Base-by-base conservation (phyloP, 2,329 filamentous ascomycete species). In the Huntiella decipiens region DNA sequence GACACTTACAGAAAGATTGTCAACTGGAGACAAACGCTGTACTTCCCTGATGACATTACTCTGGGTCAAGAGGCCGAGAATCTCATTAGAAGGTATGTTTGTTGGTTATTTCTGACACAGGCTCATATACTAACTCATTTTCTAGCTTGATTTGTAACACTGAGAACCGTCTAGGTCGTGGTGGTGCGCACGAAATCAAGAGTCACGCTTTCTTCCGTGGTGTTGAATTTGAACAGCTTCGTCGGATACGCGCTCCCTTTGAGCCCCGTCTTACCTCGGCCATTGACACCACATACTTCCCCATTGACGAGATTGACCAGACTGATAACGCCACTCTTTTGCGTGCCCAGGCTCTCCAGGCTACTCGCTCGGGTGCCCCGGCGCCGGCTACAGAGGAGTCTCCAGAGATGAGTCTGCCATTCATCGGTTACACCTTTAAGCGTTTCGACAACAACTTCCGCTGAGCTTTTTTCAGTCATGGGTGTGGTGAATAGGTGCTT, bases 1-100 rank as follows among this genome's bases (percentile, higher is more conserved):
- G 91, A 96, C 61, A 96, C 91, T 1, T 98, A 98, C 66, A 81
- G 88, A 54, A 98, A 98, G 73, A 98, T 96, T 61, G 86, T 98
- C 56, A 93, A 95, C 66, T 98, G 91, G 91, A 79, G 84, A 48
- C 82, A 92, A 58, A 86, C 88, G 49, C 67, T 98, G 38, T 94
- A 94, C 63, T 96, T 98, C 69, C 91, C 91, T 0, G 87, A 94
- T 51, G 88, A 98, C 61, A 82, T 95, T 56, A 82, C 83, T 50
- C 70, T 96, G 31, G 85, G 85, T 35, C 73, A 73, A 2, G 86
- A 95, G 58, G 87, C 91, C 0, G 88, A 96, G 64, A 82, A 88
- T 57, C 71, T 96, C 58, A 93, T 96, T 55, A 73, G 86, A 68
- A 85, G 81, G 86, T 92, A 69, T 60, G 74, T 62, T 35, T 6